Percentiles rank a stretch among this genome's conserved stretches.
Conservation (phyloP, 305 asterid genomes). For the Euphrasia arctica region DNA sequence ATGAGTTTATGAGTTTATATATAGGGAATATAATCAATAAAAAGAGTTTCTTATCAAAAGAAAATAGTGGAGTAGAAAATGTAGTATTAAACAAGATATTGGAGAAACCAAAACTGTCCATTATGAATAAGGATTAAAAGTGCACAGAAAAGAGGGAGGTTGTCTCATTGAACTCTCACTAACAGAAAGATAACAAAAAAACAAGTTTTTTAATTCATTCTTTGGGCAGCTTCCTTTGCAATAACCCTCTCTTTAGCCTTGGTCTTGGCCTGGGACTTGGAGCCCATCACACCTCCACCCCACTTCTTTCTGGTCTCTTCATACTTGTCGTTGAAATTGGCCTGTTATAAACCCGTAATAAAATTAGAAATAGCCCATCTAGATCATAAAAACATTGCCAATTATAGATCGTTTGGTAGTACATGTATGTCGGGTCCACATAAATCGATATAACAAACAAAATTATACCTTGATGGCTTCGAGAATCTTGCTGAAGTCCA, state of each 20-base stretch:
- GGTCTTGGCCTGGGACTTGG: conserved; percentile 82
- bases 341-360: conserved; percentile 33
- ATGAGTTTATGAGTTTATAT: too few relatives aligned
- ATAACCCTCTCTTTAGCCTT: conserved; percentile 81
- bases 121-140: too few relatives aligned
- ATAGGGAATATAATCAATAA: too few relatives aligned
- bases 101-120: too few relatives aligned
- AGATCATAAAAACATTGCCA: too few relatives aligned
- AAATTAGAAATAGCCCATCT: neutral
- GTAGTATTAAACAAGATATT: too few relatives aligned
- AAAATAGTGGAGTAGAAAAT: too few relatives aligned
- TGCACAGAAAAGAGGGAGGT: too few relatives aligned
- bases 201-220: conserved; percentile 38
- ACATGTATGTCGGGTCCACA: neutral
- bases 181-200: neutral
- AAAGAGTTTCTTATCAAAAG: too few relatives aligned
- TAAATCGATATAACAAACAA: neutral
- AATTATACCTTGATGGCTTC: conserved; percentile 83
- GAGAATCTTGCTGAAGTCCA: conserved; percentile 76
- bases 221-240: conserved; percentile 87
- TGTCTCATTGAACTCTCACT: too few relatives aligned
- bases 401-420: neutral
- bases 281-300: conserved; percentile 97
- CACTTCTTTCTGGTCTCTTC: conserved; percentile 84
- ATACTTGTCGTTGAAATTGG: conserved; percentile 81